Base-by-base conservation (phyloP, 2,329 filamentous ascomycete species). In the Calonectria montana region DNA sequence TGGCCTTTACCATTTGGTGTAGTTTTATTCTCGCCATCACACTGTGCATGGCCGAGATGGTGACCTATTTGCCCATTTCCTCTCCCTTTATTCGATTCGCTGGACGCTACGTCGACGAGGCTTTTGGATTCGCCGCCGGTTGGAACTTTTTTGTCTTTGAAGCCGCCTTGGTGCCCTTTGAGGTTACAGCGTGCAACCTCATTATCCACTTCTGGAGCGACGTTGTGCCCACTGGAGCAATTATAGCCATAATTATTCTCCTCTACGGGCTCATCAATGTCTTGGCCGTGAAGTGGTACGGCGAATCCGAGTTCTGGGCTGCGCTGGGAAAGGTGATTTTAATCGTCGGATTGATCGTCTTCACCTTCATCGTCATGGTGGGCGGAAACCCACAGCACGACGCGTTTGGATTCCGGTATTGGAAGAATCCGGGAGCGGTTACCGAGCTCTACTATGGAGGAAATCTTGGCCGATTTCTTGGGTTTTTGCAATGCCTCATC, bases 351-450 rank as follows among this genome's bases (percentile, higher is more conserved):
- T 87, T 96, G 63, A 88, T 96, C 75, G 77, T 91, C 74, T 96
- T 94, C 84, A 96, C 94, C 2, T 94, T 97, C 79, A 88, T 97
- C 74, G 91, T 91, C 74, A 96, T 97, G 92, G 84, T 97, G 1
- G 95, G 94, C 9, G 95, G 93, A 3, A 97, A 96, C 76, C 95
- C 95, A 0, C 81, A 91, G 1, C 86, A 89, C 43, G 93, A 96
- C 75, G 86, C 89, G 0, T 94, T 94, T 73, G 94, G 94, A 1
- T 96, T 96, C 80, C 88, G 82, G 0, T 91, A 89, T 81, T 93
- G 91, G 90, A 85, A 88, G 4, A 84, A 89, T 0, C 94, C 94
- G 0, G 94, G 94, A 1, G 87, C 94, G 0, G 96, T 96, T 80
- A 88, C 89, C 3, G 88, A 92, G 73, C 87, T 92, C 59, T 91